These are phyloP conservation scores for Arachnomyces sp. DNA, from an alignment of 2,329 filamentous ascomycete species.

Conservation along the genomic window DNA sequence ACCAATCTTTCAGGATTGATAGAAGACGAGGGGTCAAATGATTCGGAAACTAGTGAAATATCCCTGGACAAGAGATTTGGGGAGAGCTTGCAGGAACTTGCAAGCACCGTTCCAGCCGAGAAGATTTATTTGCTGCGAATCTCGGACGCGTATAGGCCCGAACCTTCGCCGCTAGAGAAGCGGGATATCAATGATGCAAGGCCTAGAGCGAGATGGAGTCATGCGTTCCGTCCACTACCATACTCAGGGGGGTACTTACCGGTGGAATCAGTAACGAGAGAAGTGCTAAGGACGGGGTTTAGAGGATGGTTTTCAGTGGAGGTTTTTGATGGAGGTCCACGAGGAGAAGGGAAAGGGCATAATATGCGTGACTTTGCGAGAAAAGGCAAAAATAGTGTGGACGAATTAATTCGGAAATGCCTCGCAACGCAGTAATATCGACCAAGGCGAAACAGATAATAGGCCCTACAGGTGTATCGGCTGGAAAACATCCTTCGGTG, in stretches of 20 bases:
- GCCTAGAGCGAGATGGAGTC: slow-evolving; percentile 61
- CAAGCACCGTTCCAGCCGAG: slow-evolving; percentile 50
- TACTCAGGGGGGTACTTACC: slow-evolving; percentile 65
- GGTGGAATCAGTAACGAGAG: slow-evolving; percentile 54
- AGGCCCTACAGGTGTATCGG: too few species aligned
- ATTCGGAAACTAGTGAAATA: slow-evolving; percentile 3
- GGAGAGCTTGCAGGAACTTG: slow-evolving; percentile 49
- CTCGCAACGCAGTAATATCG: too few species aligned
- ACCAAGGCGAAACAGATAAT: too few species aligned
- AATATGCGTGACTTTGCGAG: slow-evolving; percentile 42
- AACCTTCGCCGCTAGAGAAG: slow-evolving; percentile 43
- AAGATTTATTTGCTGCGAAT: slow-evolving; percentile 71
- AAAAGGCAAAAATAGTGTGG: slow-evolving; percentile 44
- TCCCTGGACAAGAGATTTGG: slow-evolving; percentile 44
- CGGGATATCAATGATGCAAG: slow-evolving; percentile 47
- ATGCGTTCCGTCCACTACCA: slow-evolving; percentile 60
- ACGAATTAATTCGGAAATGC: slow-evolving; percentile 24
- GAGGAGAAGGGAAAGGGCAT: slow-evolving; percentile 47
- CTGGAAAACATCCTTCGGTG: too few species aligned
- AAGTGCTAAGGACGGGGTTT: slow-evolving; percentile 61
- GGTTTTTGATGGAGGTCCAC: slow-evolving; percentile 55
- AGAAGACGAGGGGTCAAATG: slow-evolving; percentile 33
- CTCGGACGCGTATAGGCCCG: slow-evolving; percentile 61
- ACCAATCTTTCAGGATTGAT: slow-evolving; percentile 53
- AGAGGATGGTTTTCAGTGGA: slow-evolving; percentile 60